Base-by-base conservation (phyloP, 176 grass and related monocot genomes). In the Aegilops sharonensis region DNA sequence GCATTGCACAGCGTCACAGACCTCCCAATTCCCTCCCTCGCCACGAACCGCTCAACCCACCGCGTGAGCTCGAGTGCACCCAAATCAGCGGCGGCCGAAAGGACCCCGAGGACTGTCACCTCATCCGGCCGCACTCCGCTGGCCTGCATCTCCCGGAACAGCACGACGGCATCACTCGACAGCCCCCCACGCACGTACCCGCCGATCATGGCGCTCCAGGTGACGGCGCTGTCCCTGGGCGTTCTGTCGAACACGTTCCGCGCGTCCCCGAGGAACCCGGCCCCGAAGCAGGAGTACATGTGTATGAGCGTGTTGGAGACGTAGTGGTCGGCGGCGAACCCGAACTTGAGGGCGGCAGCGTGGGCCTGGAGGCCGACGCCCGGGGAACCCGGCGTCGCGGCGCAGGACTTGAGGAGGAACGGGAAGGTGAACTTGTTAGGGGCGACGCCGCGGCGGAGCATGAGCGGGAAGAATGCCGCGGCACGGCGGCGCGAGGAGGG, bases 171-270 rank as follows among this genome's bases (percentile, higher is more conserved):
- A 18, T 90, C 79, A 45, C 79, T 48, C 11, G 90, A 95, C 50
- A 80, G 72, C 0, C 93, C 90, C 20, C 73, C 81, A 8, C 86
- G 88, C 20, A 92, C 90, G 35, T 92, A 95, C 23, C 88, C 93
- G 3, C 90, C 93, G 21, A 95, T 95, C 88, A 95, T 95, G 1
- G 88, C 90, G 42, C 93, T 92, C 93, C 93, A 95, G 3, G 93
- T 95, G 12, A 95, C 93, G 1, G 86, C 45, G 14, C 79, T 92
- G 20, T 67, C 74, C 48, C 65, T 88, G 2, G 86, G 39, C 80
- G 68, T 90, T 90, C 88, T 87, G 8, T 95, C 90, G 70, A 95
- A 95, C 90, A 95, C 75, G 5, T 85, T 89, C 43, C 88, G 80
- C 31, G 90, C 93, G 39, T 75, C 81, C 3, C 34, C 93, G 4